Conservation (phyloP, 495 filamentous ascomycete species). For the Aspergillus cavernicola region DNA sequence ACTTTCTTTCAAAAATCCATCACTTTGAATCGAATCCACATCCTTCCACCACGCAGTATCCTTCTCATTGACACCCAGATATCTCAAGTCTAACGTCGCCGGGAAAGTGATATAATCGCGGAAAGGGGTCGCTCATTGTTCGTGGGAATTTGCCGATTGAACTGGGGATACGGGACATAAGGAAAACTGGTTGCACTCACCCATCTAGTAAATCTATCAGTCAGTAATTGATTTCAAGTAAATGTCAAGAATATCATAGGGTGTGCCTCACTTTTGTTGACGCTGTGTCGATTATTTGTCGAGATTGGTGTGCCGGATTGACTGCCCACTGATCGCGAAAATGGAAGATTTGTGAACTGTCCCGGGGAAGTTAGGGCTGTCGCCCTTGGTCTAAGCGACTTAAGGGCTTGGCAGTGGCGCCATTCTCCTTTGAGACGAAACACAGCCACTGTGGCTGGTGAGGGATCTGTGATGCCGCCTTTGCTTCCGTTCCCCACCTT, state of each 20-base stretch:
- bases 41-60: not conserved
- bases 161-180: slow-evolving; percentile 19
- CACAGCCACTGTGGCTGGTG: slow-evolving; percentile 20
- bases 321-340: slow-evolving; percentile 40
- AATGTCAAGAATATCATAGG: not conserved
- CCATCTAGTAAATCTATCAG: slow-evolving; percentile 45
- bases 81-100: not conserved
- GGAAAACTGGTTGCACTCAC: slow-evolving; percentile 42
- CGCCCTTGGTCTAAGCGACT: slow-evolving; percentile 49
- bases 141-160: slow-evolving; percentile 27
- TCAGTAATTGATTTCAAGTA: slow-evolving; percentile 27
- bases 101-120: not conserved
- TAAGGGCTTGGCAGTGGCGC: slow-evolving; percentile 24
- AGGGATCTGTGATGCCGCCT: slow-evolving; percentile 2
- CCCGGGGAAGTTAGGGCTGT: slow-evolving; percentile 47
- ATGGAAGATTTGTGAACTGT: slow-evolving; percentile 46
- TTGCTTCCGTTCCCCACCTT: slow-evolving; percentile 11
- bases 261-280: slow-evolving; percentile 50
- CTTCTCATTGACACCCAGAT: not conserved
- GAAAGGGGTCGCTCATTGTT: slow-evolving; percentile 17
- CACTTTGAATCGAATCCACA: not conserved
- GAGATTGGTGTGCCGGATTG: slow-evolving; percentile 35
- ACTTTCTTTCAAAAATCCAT: not conserved
- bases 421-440: slow-evolving; percentile 20
- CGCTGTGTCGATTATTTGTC: slow-evolving; percentile 52